A percentile compares a stretch with the other conserved stretches of the same genome.
Conservation (phyloP, 257 asterid species). For the Solanum okadae region DNA sequence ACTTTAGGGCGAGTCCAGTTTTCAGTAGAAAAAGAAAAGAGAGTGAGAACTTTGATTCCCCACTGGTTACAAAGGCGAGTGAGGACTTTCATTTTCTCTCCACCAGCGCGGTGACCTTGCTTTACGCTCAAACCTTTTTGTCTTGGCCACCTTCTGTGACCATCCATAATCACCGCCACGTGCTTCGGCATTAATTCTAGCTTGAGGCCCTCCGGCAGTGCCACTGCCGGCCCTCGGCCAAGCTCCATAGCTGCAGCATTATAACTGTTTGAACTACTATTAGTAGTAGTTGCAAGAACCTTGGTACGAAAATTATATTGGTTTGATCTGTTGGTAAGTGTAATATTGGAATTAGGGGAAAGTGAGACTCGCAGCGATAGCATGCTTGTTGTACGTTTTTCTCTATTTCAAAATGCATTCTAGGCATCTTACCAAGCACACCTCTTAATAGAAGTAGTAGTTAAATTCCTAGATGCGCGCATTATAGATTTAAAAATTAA, state of each 20-base stretch:
- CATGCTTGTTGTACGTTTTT: not conserved
- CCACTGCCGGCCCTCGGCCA: not conserved
- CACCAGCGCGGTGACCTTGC: not conserved
- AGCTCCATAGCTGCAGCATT: not conserved
- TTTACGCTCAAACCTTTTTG: not conserved
- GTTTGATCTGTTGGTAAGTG: not conserved
- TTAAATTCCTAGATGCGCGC: not conserved
- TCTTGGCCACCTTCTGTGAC: slow-evolving; percentile 20
- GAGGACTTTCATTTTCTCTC: not conserved
- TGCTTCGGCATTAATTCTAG: slow-evolving; percentile 15
- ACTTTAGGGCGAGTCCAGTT: slow-evolving; percentile 6
- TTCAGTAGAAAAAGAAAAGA: slow-evolving; percentile 15
- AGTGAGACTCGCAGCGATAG: not conserved
- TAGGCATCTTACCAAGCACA: not conserved
- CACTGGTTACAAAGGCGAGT: not conserved
- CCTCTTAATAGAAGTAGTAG: not conserved
- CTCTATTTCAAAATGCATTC: not conserved
- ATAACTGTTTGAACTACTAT: not conserved
- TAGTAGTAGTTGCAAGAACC: not conserved
- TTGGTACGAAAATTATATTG: not conserved
- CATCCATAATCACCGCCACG: slow-evolving; percentile 13
- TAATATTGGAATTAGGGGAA: not conserved
- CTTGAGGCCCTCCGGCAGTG: not conserved
- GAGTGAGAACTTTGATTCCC: slow-evolving; percentile 6
- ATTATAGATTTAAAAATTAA: not conserved